Percentiles rank a stretch among this genome's conserved stretches.
These are phyloP conservation scores for Fusarium anguioides DNA, from an alignment of 2,329 filamentous ascomycete genomes.

Conservation along the genomic window DNA sequence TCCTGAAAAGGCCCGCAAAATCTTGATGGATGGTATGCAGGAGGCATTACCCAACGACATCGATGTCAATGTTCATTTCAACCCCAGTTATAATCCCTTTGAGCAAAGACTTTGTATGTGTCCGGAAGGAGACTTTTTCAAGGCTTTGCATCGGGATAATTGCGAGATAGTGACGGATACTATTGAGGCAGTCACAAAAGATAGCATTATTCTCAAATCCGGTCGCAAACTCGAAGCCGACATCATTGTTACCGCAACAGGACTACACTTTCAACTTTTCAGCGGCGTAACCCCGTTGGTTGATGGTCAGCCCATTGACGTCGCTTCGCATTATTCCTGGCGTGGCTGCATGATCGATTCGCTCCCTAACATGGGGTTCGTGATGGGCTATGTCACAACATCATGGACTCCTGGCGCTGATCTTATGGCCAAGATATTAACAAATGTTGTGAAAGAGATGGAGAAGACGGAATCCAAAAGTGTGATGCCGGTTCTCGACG, in stretches of 20 bases:
- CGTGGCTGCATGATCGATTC: conserved; percentile 73
- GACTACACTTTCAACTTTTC: conserved; percentile 68
- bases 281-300: conserved; percentile 64
- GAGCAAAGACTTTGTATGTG: conserved; percentile 80
- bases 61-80: conserved; percentile 71
- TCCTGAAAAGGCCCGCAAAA: conserved; percentile 39
- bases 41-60: conserved; percentile 64
- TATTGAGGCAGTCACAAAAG: conserved; percentile 62
- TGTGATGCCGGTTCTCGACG: conserved; percentile 57
- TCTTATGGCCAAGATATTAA: conserved; percentile 57
- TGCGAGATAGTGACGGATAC: conserved; percentile 62
- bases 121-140: conserved; percentile 67
- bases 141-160: conserved; percentile 58
- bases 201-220: conserved; percentile 60
- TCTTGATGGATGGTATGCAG: conserved; percentile 57
- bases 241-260: conserved; percentile 76
- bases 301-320: conserved; percentile 62
- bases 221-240: conserved; percentile 68
- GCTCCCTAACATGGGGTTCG: conserved; percentile 70
- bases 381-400: conserved; percentile 73
- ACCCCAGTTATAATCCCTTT: conserved; percentile 73
- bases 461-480: conserved; percentile 56
- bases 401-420: conserved; percentile 77
- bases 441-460: conserved; percentile 65
- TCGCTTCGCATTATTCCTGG: conserved; percentile 68